Evolutionary conservation across 208 protist species (phyloP), one percentile per base, ranked within the genome.

Genomic region (Leishmania aethiopica): DNA sequence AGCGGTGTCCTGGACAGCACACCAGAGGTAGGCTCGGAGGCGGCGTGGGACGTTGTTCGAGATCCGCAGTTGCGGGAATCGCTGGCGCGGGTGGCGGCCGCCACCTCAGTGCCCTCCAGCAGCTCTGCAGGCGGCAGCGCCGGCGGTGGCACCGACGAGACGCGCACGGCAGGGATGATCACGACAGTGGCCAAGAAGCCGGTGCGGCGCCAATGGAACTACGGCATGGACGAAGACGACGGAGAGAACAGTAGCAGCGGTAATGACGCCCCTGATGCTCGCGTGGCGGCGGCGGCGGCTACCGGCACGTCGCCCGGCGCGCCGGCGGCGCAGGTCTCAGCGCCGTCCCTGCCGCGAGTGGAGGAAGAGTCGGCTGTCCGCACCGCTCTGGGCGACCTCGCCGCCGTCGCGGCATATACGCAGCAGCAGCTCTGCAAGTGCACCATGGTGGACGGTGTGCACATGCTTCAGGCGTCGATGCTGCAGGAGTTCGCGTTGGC

Each of bases 201-300:
- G 51, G 11, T 49, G 6, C 28, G 42, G 40, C 84, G 60, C 25
- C 80, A 80, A 64, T 92, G 91, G 88, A 55, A 82, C 17, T 96
- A 94, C 78, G 78, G 88, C 28, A 83, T 94, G 49, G 91, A 94
- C 73, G 91, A 94, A 71, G 91, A 96, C 74, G 75, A 74, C 1
- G 51, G n/a, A 22, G 78, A 42, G 2, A 37, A 32, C n/a, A 45
- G 28, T 57, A 15, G 42, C 13, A 71, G 28, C 49, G 73, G 70
- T 10, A 22, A 53, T 37, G 70, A 47, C n/a, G 5, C 40, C 40
- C 37, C 37, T 47, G 67, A 72, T n/a, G 22, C 40, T 57, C 4
- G n/a, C n/a, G 73, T 40, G 51, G 17, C n/a, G 51, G 51, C 32
- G 51, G 51, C 32, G n/a, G 71, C 45, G 40, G 13, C 37, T 4